These are phyloP conservation scores for Torulaspora quercuum DNA, from an alignment of 805 yeast species.

Conservation along the genomic window DNA sequence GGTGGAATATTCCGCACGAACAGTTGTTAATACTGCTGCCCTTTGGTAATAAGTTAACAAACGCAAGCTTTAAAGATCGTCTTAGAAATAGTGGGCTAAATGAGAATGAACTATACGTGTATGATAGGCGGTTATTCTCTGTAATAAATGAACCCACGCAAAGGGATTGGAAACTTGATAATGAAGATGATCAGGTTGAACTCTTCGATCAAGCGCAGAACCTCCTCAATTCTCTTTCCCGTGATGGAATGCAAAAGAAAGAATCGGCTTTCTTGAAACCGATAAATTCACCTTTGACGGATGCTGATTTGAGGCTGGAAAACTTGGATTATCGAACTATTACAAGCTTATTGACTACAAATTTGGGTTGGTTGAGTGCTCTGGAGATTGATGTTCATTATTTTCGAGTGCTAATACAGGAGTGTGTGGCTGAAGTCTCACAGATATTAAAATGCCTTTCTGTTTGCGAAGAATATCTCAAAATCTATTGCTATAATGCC, in stretches of 20 bases:
- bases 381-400: conserved; percentile 41
- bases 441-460: conserved; percentile 46
- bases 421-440: conserved; percentile 37
- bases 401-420: conserved; percentile 33
- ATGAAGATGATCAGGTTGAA: not conserved
- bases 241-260: conserved; percentile 5
- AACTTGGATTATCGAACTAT: conserved; percentile 23
- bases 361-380: conserved; percentile 52
- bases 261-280: conserved; percentile 33
- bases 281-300: conserved; percentile 38
- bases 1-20: conserved; percentile 41
- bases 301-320: conserved; percentile 16
- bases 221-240: conserved; percentile 2
- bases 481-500: conserved; percentile 47
- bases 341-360: conserved; percentile 41
- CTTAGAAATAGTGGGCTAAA: conserved; percentile 26
- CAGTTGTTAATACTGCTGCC: conserved; percentile 56
- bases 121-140: conserved; percentile 58
- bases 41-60: conserved; percentile 58
- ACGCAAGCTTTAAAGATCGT: conserved; percentile 37
- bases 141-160: conserved; percentile 25
- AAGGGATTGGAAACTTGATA: not conserved
- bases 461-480: conserved; percentile 48
- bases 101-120: conserved; percentile 55
- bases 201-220: conserved; percentile 3